Evolutionary conservation across 169 alveolate species (phyloP), one percentile per base, ranked within the genome.

Genomic region (Eimeria necatrix): DNA sequence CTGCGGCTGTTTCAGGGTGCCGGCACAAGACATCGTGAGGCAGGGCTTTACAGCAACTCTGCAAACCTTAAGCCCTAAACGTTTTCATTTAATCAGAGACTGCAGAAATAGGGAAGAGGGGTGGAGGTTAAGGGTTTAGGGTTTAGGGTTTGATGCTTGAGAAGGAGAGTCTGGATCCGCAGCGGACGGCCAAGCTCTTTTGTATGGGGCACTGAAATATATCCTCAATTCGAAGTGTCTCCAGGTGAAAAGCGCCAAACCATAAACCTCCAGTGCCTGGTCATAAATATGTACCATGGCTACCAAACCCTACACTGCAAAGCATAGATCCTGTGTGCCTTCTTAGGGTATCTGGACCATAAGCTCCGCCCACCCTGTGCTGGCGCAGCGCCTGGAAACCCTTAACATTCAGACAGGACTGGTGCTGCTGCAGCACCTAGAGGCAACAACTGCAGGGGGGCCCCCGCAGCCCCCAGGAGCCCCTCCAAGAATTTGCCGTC

Each of bases 321-420:
- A 74, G 59, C 60, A 20, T 32, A 74, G 41, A 8, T 32, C 59
- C 32, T 41, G 59, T 20, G 20, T 26, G 60, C 9, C 22, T 41
- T 32, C 41, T 14, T 48, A 74, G 85, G 85, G 85, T 60, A 48
- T 74, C 61, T 74, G 85, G 85, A 74, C 85, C 7, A 74, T 74
- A 26, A 74, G 85, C 85, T 26, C 85, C 6, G 85, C 85, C 5
- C 53, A 74, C 9, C 85, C 85, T 48, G 60, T 74, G 60, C 49
- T 74, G 49, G 20, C 85, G 6, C 85, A 74, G 14, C 20, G 60
- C 8, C 85, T 74, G 60, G 85, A 74, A 20, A 46, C 32, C 12
- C 85, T 74, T 14, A 74, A 74, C 60, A 3, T 14, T 5, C 60
- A 74, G 12, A 74, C 85, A 48, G 85, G 85, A 6, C 24, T 74